Evolutionary conservation across 169 alveolate species (phyloP), one percentile per base, ranked within the genome.

Genomic region (Eimeria tenella): DNA sequence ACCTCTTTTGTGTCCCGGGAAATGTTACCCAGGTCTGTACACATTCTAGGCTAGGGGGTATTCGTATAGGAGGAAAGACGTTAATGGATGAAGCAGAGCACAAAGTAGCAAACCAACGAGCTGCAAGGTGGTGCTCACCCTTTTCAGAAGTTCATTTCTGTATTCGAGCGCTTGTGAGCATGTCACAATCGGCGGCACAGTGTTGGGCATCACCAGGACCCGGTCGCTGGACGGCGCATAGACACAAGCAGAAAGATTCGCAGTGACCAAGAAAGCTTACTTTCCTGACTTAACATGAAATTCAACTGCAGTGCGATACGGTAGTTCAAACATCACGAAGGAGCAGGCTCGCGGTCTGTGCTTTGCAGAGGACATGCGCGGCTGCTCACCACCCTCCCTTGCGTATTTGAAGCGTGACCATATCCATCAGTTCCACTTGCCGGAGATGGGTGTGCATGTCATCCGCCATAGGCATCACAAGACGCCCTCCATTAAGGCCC

Each of bases 181-280:
- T 8, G 96, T 68, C 58, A 65, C 77, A 50, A 94, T 42, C 21
- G 96, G 96, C 19, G 96, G 96, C 11, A 82, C 58, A 56, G 95
- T 88, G 93, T 94, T 94, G 62, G 96, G 96, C 96, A 94, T 94
- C 77, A 94, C 96, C 84, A 94, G 53, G 68, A 56, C 96, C 4
- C 92, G 58, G 81, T 71, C 62, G 53, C 96, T 94, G 95, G 31
- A 11, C 42, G 42, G 42, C 56, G 15, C 23, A 11, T 9, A 55
- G 23, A 21, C 17, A 23, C 65, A 52, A n/a, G 53, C 7, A 3
- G 21, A 10, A 5, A 23, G 13, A 0, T 70, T 31, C 17, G 9
- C 11, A 17, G 50, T 70, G 13, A 1, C 70, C 19, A 60, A 60
- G 3, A 3, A 11, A 1, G 1, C 13, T 15, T 15, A 11, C 21